These are phyloP conservation scores for Cladorrhinum samala DNA, from an alignment of 495 filamentous ascomycete genomes.

Conservation along the genomic window DNA sequence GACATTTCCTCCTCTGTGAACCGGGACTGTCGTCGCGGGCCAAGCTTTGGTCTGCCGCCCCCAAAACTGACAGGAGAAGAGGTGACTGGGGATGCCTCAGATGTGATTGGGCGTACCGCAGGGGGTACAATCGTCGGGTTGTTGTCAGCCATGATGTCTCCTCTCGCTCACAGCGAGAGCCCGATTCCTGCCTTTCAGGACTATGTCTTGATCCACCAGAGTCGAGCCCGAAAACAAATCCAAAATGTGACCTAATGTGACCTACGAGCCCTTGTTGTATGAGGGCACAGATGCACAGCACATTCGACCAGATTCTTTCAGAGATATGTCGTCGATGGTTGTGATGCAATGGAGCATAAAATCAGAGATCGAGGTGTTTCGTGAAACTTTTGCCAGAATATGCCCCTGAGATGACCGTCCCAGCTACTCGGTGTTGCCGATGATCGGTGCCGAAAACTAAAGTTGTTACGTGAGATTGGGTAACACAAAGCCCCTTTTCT, in stretches of 20 bases:
- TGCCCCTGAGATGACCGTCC: no score
- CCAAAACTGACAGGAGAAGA: constrained; percentile 1
- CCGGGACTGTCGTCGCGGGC: constrained; percentile 20
- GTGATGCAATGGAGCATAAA: not conserved
- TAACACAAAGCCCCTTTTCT: not conserved
- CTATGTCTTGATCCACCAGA: no score
- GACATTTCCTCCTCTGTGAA: constrained; percentile 27
- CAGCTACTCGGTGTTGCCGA: no score
- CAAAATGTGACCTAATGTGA: no score
- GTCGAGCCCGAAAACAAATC: not conserved
- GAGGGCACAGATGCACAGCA: no score
- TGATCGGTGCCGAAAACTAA: no score
- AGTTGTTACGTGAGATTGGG: not conserved
- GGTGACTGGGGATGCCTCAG: not conserved
- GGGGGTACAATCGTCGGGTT: not conserved
- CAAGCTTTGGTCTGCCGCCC: constrained; percentile 7
- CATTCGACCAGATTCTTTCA: not conserved
- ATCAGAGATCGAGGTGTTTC: not conserved
- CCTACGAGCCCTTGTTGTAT: no score
- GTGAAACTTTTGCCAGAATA: not conserved
- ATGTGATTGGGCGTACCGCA: not conserved
- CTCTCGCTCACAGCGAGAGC: not conserved
- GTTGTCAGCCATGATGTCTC: not conserved
- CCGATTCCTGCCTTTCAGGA: not conserved
- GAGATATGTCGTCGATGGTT: not conserved